Conservation (phyloP, 345 rosid genomes). For the Anastatica hierochuntica region DNA sequence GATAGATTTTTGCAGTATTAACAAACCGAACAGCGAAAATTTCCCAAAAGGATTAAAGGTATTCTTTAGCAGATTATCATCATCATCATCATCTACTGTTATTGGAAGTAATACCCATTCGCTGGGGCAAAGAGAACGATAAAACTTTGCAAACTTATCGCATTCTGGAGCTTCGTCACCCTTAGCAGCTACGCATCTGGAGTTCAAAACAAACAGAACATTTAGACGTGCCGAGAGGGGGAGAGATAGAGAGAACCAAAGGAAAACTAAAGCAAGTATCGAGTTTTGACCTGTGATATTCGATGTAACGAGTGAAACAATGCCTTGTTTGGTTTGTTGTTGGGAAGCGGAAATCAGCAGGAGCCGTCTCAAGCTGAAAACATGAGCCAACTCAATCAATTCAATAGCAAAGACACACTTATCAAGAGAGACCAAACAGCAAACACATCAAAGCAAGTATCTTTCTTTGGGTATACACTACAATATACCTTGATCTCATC, state of each 20-base stretch:
- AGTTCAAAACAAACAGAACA: background rate
- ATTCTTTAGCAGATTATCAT: too few relatives aligned
- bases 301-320: slow-evolving; percentile 92
- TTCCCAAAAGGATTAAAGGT: too few relatives aligned
- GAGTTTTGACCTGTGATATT: slow-evolving; percentile 62
- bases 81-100: too few relatives aligned
- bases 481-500: slow-evolving; percentile 80
- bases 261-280: background rate
- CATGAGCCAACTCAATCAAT: slow-evolving; percentile 1
- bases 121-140: slow-evolving; percentile 89
- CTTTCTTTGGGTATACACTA: background rate
- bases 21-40: background rate
- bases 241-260: background rate
- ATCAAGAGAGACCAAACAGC: too few relatives aligned
- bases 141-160: slow-evolving; percentile 82
- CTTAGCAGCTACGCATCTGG: slow-evolving; percentile 81
- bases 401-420: background rate
- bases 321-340: slow-evolving; percentile 98
- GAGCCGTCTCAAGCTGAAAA: slow-evolving; percentile 89
- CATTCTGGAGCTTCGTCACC: slow-evolving; percentile 93
- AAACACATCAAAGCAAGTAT: too few relatives aligned
- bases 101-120: slow-evolving; percentile 60
- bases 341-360: slow-evolving; percentile 97
- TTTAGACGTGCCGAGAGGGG: background rate
- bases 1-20: background rate